Percentiles rank a stretch among this genome's conserved stretches.
phyloP scores from a whole-genome alignment of 257 asterid species.

The Solanum sejunctum region DNA sequence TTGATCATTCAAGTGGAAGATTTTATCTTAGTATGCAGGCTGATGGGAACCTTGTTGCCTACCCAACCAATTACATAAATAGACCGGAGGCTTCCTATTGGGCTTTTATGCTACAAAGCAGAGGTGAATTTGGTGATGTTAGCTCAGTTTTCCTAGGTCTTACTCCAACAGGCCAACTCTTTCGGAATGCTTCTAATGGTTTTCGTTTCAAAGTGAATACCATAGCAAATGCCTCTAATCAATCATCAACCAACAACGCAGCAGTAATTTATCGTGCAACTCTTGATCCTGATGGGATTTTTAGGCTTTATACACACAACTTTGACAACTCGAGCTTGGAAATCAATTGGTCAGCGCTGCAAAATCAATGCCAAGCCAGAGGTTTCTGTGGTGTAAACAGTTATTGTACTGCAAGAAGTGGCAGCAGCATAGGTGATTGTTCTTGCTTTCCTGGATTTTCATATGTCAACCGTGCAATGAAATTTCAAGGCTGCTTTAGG shows the following conservation, averaged over 20 bases:
- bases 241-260: background rate
- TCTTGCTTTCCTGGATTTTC: conserved; percentile 39
- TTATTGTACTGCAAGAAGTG: conserved; percentile 18
- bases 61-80: conserved; percentile 5
- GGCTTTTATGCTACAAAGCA: background rate
- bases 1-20: conserved; percentile 15
- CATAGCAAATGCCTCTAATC: background rate
- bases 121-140: background rate
- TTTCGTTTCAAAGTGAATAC: background rate
- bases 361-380: conserved; percentile 20
- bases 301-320: conserved; percentile 24
- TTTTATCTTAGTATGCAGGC: conserved; percentile 29
- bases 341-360: background rate
- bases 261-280: conserved; percentile 14
- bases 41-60: conserved; percentile 46
- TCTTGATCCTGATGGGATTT: conserved; percentile 33
- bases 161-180: conserved; percentile 7
- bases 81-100: conserved; percentile 13
- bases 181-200: background rate
- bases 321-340: conserved; percentile 10
- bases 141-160: background rate
- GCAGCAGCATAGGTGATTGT: conserved; percentile 3
- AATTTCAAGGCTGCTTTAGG: conserved; percentile 21
- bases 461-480: conserved; percentile 8
- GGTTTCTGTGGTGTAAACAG: conserved; percentile 42